A percentile compares a stretch with the other conserved stretches of the same genome.
Conservation (phyloP, 2,329 filamentous ascomycete genomes). For the Fusarium buharicum region DNA sequence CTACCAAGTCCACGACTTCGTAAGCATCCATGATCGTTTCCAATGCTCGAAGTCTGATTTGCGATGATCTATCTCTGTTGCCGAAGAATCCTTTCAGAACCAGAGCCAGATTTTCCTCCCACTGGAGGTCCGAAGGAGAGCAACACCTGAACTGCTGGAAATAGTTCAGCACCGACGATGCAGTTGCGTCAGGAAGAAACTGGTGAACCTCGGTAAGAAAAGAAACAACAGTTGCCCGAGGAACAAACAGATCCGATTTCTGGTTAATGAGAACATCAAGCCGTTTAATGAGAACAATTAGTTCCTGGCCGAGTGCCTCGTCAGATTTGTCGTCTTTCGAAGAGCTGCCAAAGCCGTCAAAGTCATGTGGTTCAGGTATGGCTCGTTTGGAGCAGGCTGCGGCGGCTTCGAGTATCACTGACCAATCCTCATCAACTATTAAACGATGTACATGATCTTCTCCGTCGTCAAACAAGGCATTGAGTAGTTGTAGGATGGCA, state of each 20-base stretch:
- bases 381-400: conserved; percentile 60
- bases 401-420: conserved; percentile 68
- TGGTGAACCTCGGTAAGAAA: conserved; percentile 72
- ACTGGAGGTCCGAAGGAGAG: conserved; percentile 75
- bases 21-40: conserved; percentile 69
- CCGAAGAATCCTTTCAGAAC: conserved; percentile 72
- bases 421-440: conserved; percentile 74
- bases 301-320: conserved; percentile 55
- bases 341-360: conserved; percentile 37
- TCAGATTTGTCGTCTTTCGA: conserved; percentile 49
- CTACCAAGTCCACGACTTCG: conserved; percentile 67
- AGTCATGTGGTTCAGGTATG: conserved; percentile 42
- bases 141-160: conserved; percentile 76
- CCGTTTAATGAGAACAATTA: conserved; percentile 58
- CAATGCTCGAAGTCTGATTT: conserved; percentile 71
- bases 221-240: conserved; percentile 72
- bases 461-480: conserved; percentile 65
- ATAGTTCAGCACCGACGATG: conserved; percentile 72
- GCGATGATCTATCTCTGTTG: conserved; percentile 67
- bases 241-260: conserved; percentile 65
- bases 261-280: conserved; percentile 60
- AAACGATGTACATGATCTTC: conserved; percentile 64
- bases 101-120: conserved; percentile 71
- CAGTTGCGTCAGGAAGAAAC: conserved; percentile 72
- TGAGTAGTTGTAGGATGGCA: conserved; percentile 63